Conservation (phyloP, 371 early-diverging fungal species). For the Apophysomyces elegans region DNA sequence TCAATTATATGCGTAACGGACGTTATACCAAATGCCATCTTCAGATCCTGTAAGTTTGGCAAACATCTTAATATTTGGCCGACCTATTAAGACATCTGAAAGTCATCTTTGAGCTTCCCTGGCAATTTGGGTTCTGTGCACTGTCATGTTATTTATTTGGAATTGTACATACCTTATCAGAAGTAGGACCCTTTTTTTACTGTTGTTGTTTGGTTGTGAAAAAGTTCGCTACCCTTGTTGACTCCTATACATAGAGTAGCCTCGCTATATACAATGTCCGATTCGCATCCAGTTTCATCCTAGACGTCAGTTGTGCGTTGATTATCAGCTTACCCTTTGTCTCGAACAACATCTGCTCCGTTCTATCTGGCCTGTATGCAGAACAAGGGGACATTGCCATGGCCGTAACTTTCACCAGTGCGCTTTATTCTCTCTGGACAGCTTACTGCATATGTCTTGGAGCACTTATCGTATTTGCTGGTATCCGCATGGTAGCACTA, state of each 20-base stretch:
- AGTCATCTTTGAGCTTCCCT: constrained; percentile 47
- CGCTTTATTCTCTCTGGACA: constrained; percentile 30
- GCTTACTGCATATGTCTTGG: constrained; percentile 19
- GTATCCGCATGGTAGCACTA: constrained; percentile 23
- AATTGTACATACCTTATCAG: constrained; percentile 41
- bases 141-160: constrained; percentile 47
- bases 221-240: too few species aligned
- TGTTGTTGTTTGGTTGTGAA: neutral
- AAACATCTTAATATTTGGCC: too few species aligned
- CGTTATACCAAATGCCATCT: neutral
- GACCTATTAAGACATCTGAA: neutral
- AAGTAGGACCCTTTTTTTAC: constrained; percentile 23
- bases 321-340: constrained; percentile 32
- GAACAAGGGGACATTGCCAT: constrained; percentile 16
- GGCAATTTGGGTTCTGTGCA: constrained; percentile 48
- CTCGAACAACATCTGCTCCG: constrained; percentile 37
- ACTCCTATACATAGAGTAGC: constrained; percentile 27
- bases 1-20: constrained; percentile 20
- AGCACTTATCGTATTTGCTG: constrained; percentile 21
- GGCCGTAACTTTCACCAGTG: constrained; percentile 29
- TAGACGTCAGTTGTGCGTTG: constrained; percentile 25
- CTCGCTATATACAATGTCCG: constrained; percentile 23
- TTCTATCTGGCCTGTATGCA: constrained; percentile 36
- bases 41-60: constrained; percentile 3
- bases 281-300: constrained; percentile 20